Base-by-base conservation (phyloP, 1,284 basidiomycete genomes). In the Ceratobasidium sp. region DNA sequence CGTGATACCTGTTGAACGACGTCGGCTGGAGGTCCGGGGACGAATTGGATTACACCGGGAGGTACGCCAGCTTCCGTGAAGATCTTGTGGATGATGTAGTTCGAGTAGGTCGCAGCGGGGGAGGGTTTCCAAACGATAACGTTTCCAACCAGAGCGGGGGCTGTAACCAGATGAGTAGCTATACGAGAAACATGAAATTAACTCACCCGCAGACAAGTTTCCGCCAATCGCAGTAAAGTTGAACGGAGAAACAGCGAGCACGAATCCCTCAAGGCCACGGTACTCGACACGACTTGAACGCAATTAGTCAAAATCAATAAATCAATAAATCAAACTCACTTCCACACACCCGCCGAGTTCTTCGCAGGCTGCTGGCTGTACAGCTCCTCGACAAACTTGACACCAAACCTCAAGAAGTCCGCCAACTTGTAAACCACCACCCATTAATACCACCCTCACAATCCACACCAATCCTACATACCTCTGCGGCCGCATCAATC, bases 191-290 rank as follows among this genome's bases (percentile, higher is more conserved):
- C 49, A 69, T 65, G 37, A 1, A 54, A 40, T 51, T 17, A n/a
- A 84, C 88, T 65, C 78, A 91, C 92, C 86, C 82, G 89, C 92
- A 4, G 90, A 90, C 54, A 98, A 91, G 85, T 98, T 98, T 32
- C 95, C 97, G 76, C 95, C 96, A 79, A 98, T 98, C 40, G 96
- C 96, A 65, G 97, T 98, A 83, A 98, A 99, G 88, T 99, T 99
- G 88, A 99, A 99, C 0, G 97, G 97, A 5, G 97, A 97, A 56
- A 99, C 94, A 17, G 98, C 97, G 68, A 99, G 90, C 43, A 99
- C 95, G 85, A 99, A 99, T 40, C 97, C 98, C 85, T 99, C 97
- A 25, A 99, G 89, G 2, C 97, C 90, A 79, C 98, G 94, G 85
- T 96, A 99, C 85, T 99, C 98, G 67, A 93, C 90, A 70, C 97